A percentile compares a stretch with the other conserved stretches of the same genome.
Conservation (phyloP, 1,284 basidiomycete genomes). For the Laetiporus sulphureus region DNA sequence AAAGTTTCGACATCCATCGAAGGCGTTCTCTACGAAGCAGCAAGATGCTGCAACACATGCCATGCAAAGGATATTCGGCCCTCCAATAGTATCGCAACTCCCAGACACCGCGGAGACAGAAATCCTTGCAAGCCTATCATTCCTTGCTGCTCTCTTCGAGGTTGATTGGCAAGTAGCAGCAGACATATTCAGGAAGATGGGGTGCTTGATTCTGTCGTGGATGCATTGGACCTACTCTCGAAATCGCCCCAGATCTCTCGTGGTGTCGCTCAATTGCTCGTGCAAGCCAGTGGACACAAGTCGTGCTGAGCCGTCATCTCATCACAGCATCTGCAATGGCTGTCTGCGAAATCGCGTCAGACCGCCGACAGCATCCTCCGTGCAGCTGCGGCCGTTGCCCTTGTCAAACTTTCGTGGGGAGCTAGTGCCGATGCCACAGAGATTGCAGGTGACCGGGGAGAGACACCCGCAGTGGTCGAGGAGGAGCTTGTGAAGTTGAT, state of each 20-base stretch:
- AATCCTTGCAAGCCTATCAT: constrained; percentile 47
- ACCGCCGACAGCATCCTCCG: constrained; percentile 41
- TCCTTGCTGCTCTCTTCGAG: constrained; percentile 70
- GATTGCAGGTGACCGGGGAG: constrained; percentile 25
- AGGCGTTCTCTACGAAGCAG: constrained; percentile 19
- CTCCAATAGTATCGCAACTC: constrained; percentile 38
- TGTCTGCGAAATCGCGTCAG: constrained; percentile 48
- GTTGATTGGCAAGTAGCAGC: constrained; percentile 63
- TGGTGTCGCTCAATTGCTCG: constrained; percentile 62
- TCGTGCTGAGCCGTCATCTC: constrained; percentile 56
- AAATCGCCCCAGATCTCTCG: constrained; percentile 37
- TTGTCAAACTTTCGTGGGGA: constrained; percentile 72
- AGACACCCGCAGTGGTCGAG: constrained; percentile 28
- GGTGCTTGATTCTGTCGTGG: constrained; percentile 53
- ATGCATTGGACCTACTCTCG: constrained; percentile 57
- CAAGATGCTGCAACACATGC: constrained; percentile 40
- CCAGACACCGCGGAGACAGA: constrained; percentile 47
- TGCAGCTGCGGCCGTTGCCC: constrained; percentile 63
- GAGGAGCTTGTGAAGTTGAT: constrained; percentile 49
- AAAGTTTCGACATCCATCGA: constrained; percentile 38
- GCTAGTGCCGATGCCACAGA: constrained; percentile 39
- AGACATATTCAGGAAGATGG: constrained; percentile 56
- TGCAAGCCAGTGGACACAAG: constrained; percentile 70
- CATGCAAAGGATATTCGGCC: constrained; percentile 42
- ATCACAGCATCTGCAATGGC: constrained; percentile 51